phyloP scores from a whole-genome alignment of 352 stramenopile genomes.

The Phytophthora pluvialis region DNA sequence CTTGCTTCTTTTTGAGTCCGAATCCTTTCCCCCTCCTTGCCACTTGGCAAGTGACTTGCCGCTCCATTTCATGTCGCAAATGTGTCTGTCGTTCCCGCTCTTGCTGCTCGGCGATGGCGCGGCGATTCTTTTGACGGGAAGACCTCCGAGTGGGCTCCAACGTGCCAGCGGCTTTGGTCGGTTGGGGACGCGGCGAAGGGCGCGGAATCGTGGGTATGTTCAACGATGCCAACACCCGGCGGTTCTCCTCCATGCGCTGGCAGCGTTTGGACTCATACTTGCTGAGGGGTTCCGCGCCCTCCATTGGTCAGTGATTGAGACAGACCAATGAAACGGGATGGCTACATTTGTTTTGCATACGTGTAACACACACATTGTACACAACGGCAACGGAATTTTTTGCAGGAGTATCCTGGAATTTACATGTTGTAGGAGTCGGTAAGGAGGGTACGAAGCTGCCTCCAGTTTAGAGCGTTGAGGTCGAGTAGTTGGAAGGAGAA shows the following conservation, averaged over 20 bases:
- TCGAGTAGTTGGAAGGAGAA: constrained; percentile 77
- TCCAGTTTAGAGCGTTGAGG: constrained; percentile 37
- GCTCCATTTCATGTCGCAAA: not conserved
- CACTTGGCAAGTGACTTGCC: too few species aligned
- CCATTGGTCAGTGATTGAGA: constrained; percentile 8
- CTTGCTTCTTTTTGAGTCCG: not conserved
- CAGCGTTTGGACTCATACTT: constrained; percentile 29
- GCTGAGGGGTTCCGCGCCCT: not conserved
- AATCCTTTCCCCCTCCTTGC: not conserved
- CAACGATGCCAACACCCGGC: constrained; percentile 19
- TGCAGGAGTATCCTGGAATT: not conserved
- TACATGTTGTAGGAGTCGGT: constrained; percentile 5
- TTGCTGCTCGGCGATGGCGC: constrained; percentile 7
- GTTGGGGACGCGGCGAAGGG: not conserved
- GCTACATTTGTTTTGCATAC: constrained; percentile 9
- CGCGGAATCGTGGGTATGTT: constrained; percentile 16
- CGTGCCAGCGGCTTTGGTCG: constrained; percentile 11
- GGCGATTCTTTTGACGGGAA: constrained; percentile 29
- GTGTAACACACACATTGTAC: constrained; percentile 7
- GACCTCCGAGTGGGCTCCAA: constrained; percentile 41
- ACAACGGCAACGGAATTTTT: constrained; percentile 3
- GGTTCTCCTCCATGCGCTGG: constrained; percentile 32
- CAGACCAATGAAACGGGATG: constrained; percentile 2
- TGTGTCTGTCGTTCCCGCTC: constrained; percentile 1
- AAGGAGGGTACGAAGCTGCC: constrained; percentile 19